phyloP scores from a whole-genome alignment of 345 rosid species.

The Aegle marmelos region DNA sequence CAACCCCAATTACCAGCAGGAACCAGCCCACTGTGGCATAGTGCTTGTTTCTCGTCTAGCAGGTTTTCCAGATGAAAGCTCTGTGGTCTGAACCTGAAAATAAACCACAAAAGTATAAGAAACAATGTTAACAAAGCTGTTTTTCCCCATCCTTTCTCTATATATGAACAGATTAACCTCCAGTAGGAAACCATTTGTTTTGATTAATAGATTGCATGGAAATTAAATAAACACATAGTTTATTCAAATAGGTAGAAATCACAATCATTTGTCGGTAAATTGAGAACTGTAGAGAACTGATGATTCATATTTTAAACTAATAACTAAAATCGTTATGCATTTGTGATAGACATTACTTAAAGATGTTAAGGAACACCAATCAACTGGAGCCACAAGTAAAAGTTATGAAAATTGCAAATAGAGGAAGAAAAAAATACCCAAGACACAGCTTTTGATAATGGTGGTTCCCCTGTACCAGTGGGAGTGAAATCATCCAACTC shows the following conservation, averaged over 20 bases:
- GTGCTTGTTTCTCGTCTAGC: conserved; percentile 93
- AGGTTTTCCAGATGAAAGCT: conserved; percentile 67
- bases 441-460: conserved; percentile 71
- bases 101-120: neutral
- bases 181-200: neutral
- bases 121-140: neutral
- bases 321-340: neutral
- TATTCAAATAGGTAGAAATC: neutral
- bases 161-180: neutral
- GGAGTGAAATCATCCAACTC: conserved; percentile 94
- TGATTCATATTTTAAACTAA: neutral
- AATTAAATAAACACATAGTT: neutral
- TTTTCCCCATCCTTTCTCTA: neutral
- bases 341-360: neutral
- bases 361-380: neutral
- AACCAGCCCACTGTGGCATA: conserved; percentile 99
- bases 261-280: neutral
- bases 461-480: conserved; percentile 91
- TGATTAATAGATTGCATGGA: neutral
- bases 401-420: neutral
- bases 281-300: neutral
- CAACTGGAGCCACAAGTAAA: neutral
- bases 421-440: conserved; percentile 53
- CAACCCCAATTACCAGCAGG: conserved; percentile 70
- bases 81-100: conserved; percentile 60